Evolutionary conservation across 108 stramenopile species (phyloP).

Genomic region (Conticribra weissflogii): DNA sequence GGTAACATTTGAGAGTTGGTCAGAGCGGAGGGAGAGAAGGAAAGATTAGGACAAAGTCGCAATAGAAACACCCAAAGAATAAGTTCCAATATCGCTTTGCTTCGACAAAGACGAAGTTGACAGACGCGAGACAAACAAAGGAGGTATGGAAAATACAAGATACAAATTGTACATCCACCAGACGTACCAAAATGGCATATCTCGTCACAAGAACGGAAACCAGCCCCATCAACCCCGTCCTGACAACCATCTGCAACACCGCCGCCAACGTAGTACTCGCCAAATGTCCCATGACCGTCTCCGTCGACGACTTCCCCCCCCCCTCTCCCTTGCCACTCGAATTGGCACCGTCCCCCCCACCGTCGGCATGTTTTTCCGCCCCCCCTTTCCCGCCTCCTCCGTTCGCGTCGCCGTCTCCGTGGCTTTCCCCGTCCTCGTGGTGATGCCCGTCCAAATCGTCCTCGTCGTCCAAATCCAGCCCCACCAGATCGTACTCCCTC

Average conservation of each 20-base stretch:
- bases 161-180: too few relatives aligned
- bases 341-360: slow-evolving; percentile 9
- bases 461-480: slow-evolving; percentile 86
- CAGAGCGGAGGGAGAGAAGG: not conserved
- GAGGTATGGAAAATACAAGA: too few relatives aligned
- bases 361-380: slow-evolving; percentile 6
- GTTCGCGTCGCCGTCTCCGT: slow-evolving; percentile 5
- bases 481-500: slow-evolving; percentile 84
- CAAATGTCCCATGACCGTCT: slow-evolving; percentile 77
- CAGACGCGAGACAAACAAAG: too few relatives aligned
- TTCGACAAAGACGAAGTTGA: too few relatives aligned
- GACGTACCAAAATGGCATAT: slow-evolving; percentile 52
- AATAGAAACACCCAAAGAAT: slow-evolving; percentile 10
- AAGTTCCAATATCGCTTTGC: too few relatives aligned
- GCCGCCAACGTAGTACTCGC: slow-evolving; percentile 66
- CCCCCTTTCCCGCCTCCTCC: slow-evolving; percentile 2
- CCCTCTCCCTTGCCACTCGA: not conserved
- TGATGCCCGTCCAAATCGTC: slow-evolving; percentile 47
- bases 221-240: slow-evolving; percentile 74
- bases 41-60: not conserved
- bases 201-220: slow-evolving; percentile 62
- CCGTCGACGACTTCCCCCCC: slow-evolving; percentile 18
- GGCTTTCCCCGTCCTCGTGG: slow-evolving; percentile 10
- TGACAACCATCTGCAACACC: slow-evolving; percentile 74
- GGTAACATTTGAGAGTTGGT: not conserved